Percentiles rank a stretch among this genome's conserved stretches.
Conservation (phyloP, 1,139 yeast species). For the Arxiozyma telluris region DNA sequence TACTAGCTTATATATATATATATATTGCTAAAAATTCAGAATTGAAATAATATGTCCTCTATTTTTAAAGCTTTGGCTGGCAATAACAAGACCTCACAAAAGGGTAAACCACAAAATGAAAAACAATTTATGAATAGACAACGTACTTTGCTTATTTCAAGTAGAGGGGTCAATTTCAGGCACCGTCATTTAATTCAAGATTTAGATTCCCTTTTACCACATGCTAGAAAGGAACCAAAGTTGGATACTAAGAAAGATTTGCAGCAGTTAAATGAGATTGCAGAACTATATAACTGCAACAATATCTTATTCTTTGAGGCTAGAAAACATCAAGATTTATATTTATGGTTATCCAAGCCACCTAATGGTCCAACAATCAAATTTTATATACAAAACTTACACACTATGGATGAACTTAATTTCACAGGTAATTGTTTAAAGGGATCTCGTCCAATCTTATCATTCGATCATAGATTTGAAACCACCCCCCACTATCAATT, state of each 20-base stretch:
- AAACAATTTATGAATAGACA: conserved; percentile 52
- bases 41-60: conserved; percentile 34
- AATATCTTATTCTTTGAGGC: conserved; percentile 91
- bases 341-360: conserved; percentile 90
- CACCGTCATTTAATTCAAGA: conserved; percentile 92
- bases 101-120: conserved; percentile 32
- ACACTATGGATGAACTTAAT: conserved; percentile 90
- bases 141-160: conserved; percentile 76
- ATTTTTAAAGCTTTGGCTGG: conserved; percentile 37
- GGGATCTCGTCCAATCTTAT: conserved; percentile 92
- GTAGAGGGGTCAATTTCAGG: conserved; percentile 89
- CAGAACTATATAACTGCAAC: conserved; percentile 95
- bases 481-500: conserved; percentile 56
- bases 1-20: neutral
- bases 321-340: conserved; percentile 91
- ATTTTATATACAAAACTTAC: conserved; percentile 88
- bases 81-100: conserved; percentile 25
- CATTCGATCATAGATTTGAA: conserved; percentile 77
- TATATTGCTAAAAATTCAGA: too few relatives aligned
- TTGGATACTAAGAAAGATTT: conserved; percentile 87
- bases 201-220: conserved; percentile 73
- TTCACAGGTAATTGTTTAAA: conserved; percentile 93
- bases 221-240: conserved; percentile 93
- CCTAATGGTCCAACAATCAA: conserved; percentile 97
- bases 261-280: conserved; percentile 84